Base-by-base conservation (phyloP, 1,284 basidiomycete genomes). In the Porodaedalea pini region DNA sequence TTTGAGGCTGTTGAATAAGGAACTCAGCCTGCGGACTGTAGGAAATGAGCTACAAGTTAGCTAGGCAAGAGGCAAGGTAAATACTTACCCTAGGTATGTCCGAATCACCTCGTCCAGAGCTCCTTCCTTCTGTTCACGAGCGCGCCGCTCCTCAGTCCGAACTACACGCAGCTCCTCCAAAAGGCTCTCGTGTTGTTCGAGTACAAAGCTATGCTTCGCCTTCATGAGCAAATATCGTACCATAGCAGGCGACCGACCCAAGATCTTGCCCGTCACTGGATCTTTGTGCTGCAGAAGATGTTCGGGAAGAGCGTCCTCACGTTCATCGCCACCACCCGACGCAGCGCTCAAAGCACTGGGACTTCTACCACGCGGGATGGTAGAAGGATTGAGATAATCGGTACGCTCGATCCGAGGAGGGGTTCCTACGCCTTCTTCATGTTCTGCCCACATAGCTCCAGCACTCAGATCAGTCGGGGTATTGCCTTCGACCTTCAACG, bases 201-300 rank as follows among this genome's bases (percentile, higher is more conserved):
- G 59, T 8, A 78, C 82, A 65, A 81, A 87, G 25, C 71, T 71
- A 64, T 84, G 78, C 65, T 90, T 90, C 1, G 90, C 88, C 65
- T 91, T 92, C 75, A 82, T 83, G 29, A 90, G 64, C n/a, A 91
- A 72, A 67, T 92, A 92, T 70, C 80, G 80, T 27, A 81, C 81
- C 73, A 85, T 80, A 34, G 76, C 72, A 0, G 79, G 83, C 21
- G 82, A 73, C 15, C 85, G 78, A 2, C 85, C 85, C 62, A 79
- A 67, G 11, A 90, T 79, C 23, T 81, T 70, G 0, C 80, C 81
- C 0, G 82, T 86, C 25, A 69, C 70, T 0, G 80, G 78, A 62
- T 83, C 79, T 58, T 75, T 72, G 21, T 77, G 74, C 13, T 70
- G 68, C 27, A 71, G 62, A 2, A 88, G 71, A 62, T 83, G 75